Evolutionary conservation across 176 grass and related monocot species (phyloP).

Genomic region (Ensete glaucum): DNA sequence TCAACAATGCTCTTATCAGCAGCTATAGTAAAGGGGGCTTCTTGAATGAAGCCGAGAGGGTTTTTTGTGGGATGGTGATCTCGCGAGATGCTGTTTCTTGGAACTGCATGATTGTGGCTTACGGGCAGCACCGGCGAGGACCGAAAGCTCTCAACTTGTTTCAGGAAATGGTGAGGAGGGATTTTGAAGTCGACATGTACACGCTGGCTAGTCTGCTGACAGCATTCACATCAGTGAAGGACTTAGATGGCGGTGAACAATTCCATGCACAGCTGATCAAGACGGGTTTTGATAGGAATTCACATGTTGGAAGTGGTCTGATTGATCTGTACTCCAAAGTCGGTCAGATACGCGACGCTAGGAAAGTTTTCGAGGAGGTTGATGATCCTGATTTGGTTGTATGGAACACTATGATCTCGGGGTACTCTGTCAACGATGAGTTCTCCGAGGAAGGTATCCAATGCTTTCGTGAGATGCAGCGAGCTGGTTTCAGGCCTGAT

Average conservation of each 20-base stretch:
- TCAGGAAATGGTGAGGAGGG: conserved; percentile 31
- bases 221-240: conserved; percentile 21
- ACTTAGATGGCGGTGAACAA: conserved; percentile 19
- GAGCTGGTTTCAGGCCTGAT: conserved; percentile 25
- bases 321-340: conserved; percentile 39
- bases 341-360: conserved; percentile 20
- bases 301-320: conserved; percentile 31
- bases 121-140: conserved; percentile 27
- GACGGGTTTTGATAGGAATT: conserved; percentile 7
- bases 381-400: conserved; percentile 32
- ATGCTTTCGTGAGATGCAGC: conserved; percentile 30
- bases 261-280: conserved; percentile 34
- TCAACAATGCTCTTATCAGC: conserved; percentile 36
- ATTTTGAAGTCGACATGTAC: conserved; percentile 24
- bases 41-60: conserved; percentile 18
- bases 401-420: conserved; percentile 43
- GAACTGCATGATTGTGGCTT: conserved; percentile 46
- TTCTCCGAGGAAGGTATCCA: conserved; percentile 32
- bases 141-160: conserved; percentile 30
- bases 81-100: conserved; percentile 25
- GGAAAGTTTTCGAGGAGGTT: conserved; percentile 31
- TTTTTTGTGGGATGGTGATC: conserved; percentile 16
- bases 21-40: conserved; percentile 27
- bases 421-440: conserved; percentile 26
- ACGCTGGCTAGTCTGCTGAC: conserved; percentile 37